Evolutionary conservation across 2,329 filamentous ascomycete species (phyloP), one percentile per base, ranked within the genome.

Genomic region (Neocatenulostroma microsporum): DNA sequence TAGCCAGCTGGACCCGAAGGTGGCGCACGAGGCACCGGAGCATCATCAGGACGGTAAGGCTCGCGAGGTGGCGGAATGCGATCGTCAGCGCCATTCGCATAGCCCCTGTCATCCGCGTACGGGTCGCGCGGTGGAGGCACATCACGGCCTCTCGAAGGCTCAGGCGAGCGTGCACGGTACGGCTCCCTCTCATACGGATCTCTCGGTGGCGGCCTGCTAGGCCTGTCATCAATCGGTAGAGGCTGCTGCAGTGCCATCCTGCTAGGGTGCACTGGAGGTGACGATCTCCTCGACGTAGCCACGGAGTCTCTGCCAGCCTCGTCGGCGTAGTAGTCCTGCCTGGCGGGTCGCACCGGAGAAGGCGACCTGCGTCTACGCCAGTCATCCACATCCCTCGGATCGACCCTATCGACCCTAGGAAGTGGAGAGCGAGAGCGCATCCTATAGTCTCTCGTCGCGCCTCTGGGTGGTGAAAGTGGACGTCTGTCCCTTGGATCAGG

Each of bases 231-330:
- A 32, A 40, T 30, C 50, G 50, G 58, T 31, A 40, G 30, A 50
- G 50, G 23, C 50, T 58, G 33, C 17, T 47, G 45, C 13, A 67
- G 50, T 31, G 62, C 66, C 33, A 65, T 53, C 47, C 72, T 67
- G 45, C 75, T 77, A 12, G 69, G 67, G 48, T 76, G 73, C 11
- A 72, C 58, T 10, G 64, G 72, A 11, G 78, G 78, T 5, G 78
- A 80, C 7, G 78, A 78, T 32, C 74, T 68, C 39, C 75, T 70
- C 17, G 77, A 80, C 20, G 72, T 76, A 14, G 68, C 58, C 14
- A 61, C 68, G 7, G 77, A 80, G 25, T 68, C 71, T 38, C 68
- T 61, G 15, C 67, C 70, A 15, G 72, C 74, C 27, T 66, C 63
- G 34, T 70, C 67, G 21, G 68, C 68, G 2, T 46, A 27, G 29